Percentiles rank a stretch among this genome's conserved stretches.
Evolutionary conservation across 306 rosid genomes (phyloP).

Genomic region (Prunus padus): DNA sequence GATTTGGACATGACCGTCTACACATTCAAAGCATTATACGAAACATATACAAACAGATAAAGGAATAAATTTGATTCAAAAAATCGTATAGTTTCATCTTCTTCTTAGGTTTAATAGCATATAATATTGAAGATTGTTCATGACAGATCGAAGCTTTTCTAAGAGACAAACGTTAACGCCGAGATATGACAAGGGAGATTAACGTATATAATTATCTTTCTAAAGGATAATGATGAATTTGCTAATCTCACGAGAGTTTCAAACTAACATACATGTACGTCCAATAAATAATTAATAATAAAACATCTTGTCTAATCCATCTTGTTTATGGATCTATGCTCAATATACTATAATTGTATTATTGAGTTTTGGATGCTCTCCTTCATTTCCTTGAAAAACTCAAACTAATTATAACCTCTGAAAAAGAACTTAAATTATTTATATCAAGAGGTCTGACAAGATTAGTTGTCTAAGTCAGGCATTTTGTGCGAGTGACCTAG

Average conservation of each 20-base stretch:
- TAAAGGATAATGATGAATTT: too few species aligned
- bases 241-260: background rate
- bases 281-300: background rate
- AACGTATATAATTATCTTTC: background rate
- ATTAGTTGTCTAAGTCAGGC: too few species aligned
- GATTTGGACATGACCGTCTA: constrained; percentile 1
- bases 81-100: background rate
- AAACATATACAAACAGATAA: background rate
- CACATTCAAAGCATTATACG: background rate
- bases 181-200: background rate
- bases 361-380: background rate
- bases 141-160: too few species aligned
- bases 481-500: background rate
- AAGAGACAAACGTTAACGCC: too few species aligned
- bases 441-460: too few species aligned
- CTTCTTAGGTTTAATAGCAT: too few species aligned
- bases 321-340: too few species aligned
- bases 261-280: background rate
- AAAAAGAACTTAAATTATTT: too few species aligned
- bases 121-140: too few species aligned
- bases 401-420: too few species aligned
- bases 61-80: background rate
- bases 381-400: background rate
- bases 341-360: too few species aligned
- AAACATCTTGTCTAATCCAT: background rate